Evolutionary conservation across 208 protist genomes (phyloP).

Genomic region (Trypanosoma melophagium): DNA sequence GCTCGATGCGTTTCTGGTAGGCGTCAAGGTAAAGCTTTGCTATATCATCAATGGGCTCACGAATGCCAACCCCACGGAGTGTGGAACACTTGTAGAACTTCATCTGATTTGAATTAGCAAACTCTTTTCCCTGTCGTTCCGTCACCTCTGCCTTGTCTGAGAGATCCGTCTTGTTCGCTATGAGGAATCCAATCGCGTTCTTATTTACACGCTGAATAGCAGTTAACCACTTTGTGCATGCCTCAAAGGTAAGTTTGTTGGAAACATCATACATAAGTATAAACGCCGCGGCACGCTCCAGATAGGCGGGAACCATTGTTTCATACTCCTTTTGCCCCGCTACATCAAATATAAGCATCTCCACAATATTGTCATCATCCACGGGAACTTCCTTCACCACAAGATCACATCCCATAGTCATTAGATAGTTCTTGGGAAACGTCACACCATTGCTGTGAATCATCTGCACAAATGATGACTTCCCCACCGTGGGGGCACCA

Average conservation of each 20-base stretch:
- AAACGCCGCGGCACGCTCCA: conserved; percentile 69
- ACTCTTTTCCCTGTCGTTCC: conserved; percentile 79
- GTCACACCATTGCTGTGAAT: conserved; percentile 82
- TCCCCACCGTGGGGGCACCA: conserved; percentile 87
- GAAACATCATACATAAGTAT: conserved; percentile 90
- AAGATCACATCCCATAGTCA: conserved; percentile 92
- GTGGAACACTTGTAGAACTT: conserved; percentile 88
- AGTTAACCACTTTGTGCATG: conserved; percentile 79
- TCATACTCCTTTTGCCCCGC: conserved; percentile 87
- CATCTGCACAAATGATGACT: conserved; percentile 91
- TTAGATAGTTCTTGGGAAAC: conserved; percentile 92
- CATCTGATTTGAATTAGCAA: conserved; percentile 71
- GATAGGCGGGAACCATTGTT: conserved; percentile 65
- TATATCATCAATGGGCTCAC: conserved; percentile 84
- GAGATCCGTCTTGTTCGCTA: conserved; percentile 91
- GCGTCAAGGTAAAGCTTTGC: conserved; percentile 58
- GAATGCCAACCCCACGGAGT: conserved; percentile 71
- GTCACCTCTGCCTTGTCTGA: conserved; percentile 86
- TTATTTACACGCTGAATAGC: conserved; percentile 51
- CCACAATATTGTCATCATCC: conserved; percentile 80
- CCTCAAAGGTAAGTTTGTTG: conserved; percentile 90
- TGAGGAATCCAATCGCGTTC: conserved; percentile 68
- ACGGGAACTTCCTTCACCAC: conserved; percentile 83
- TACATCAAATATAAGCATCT: conserved; percentile 87
- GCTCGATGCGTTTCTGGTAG: conserved; percentile 66